Base-by-base conservation (phyloP, 2,329 filamentous ascomycete species). In the Coniella vitis region DNA sequence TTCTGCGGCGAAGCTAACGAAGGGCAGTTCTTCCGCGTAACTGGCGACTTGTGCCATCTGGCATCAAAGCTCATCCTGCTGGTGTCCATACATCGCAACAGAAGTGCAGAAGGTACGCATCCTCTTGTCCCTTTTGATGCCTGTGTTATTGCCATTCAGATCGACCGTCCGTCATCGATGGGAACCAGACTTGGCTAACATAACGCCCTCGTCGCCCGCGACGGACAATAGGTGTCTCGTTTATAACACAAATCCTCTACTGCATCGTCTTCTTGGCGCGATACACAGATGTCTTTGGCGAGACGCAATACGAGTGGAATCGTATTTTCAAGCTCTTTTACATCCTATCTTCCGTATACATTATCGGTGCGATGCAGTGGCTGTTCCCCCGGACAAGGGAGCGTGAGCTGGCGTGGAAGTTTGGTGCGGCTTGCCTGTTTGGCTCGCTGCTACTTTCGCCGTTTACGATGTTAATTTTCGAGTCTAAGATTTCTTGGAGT, bases 221-320 rank as follows among this genome's bases (percentile, higher is more conserved):
- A n/a, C n/a, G n/a, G n/a, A n/a, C n/a, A n/a, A n/a, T n/a, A 87
- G 86, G 90, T 52, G 86, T 96, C 53, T 95, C 90, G 20, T 82
- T 95, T 62, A 87, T 97, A 60, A 95, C 87, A 1, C 91, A 97
- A 68, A 76, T 83, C 48, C 81, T 96, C 56, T 97, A 97, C 69
- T 81, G 84, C 48, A 65, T 85, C 55, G 90, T 97, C 50, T 97
- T 96, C 70, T 74, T 83, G 61, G 84, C 88, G 4, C 82, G 91
- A 53, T 97, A 97, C 68, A 79, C 91, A 55, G 87, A 96, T 64
- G 72, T 96, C 56, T 88, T 94, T 63, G 44, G 44, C 47, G 61
- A 55, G 7, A 75, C 79, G 60, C 63, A 61, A 9, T 69, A 65
- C 21, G 56, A 59, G 52, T 93, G 86, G 81, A 91, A 93, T 67